Percentiles rank a stretch among this genome's conserved stretches.
phyloP scores from a whole-genome alignment of 257 asterid species.

The Gentiana macrophylla region DNA sequence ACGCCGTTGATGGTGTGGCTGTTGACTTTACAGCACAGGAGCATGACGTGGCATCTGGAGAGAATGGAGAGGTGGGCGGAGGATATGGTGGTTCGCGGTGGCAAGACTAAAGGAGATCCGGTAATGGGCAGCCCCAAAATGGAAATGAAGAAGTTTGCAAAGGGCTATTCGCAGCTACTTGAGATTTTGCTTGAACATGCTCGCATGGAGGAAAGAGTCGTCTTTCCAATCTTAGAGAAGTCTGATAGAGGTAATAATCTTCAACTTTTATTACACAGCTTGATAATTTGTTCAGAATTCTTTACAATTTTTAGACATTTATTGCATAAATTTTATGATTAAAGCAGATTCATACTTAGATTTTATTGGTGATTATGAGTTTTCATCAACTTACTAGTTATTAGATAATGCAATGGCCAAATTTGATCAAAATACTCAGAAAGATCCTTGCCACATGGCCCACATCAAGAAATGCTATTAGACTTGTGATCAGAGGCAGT shows the following conservation, averaged over 20 bases:
- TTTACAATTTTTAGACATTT: no score
- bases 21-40: slow-evolving; percentile 77
- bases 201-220: slow-evolving; percentile 91
- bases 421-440: no score
- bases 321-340: no score
- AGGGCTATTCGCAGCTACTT: slow-evolving; percentile 55
- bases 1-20: slow-evolving; percentile 92
- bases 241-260: slow-evolving; percentile 70
- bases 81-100: slow-evolving; percentile 84
- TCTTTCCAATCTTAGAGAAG: slow-evolving; percentile 82
- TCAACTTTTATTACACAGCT: no score
- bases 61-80: slow-evolving; percentile 89
- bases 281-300: no score
- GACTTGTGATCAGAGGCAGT: no score
- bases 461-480: no score
- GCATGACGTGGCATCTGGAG: slow-evolving; percentile 85
- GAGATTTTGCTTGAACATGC: slow-evolving; percentile 93
- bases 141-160: slow-evolving; percentile 87
- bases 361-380: no score
- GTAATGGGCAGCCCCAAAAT: slow-evolving; percentile 81
- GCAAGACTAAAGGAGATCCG: slow-evolving; percentile 65
- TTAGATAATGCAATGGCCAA: no score
- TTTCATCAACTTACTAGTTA: no score
- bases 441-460: no score
- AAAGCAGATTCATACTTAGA: no score